Evolutionary conservation across 371 early-diverging fungal genomes (phyloP).

Genomic region (Mucor ambiguus): DNA sequence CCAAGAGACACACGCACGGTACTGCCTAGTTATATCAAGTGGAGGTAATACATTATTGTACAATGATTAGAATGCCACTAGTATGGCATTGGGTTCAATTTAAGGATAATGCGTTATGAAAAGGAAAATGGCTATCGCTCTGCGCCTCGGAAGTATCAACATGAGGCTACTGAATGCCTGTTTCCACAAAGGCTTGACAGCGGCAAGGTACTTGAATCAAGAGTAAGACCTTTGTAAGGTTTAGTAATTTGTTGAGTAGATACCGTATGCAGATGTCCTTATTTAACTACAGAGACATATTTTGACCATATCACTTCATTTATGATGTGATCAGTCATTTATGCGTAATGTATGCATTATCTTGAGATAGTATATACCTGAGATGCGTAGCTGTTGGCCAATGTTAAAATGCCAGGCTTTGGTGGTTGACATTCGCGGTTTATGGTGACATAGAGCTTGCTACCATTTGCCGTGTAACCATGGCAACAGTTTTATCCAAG

Average conservation of each 20-base stretch:
- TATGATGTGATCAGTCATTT: too few species aligned
- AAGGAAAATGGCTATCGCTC: background rate
- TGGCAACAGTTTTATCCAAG: background rate
- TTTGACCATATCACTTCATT: background rate
- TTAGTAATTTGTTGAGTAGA: background rate
- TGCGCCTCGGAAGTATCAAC: background rate
- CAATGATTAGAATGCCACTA: background rate
- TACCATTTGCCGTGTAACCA: background rate
- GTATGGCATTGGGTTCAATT: background rate
- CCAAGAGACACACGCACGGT: too few species aligned
- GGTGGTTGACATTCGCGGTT: background rate
- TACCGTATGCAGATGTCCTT: background rate
- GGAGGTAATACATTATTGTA: too few species aligned
- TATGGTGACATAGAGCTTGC: background rate
- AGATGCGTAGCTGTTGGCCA: background rate
- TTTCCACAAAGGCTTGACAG: background rate
- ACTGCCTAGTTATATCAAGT: too few species aligned
- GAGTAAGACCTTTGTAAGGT: background rate
- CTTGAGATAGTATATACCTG: background rate
- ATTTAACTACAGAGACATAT: background rate
- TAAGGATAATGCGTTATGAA: background rate
- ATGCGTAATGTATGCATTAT: background rate
- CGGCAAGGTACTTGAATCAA: background rate
- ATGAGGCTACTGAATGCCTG: background rate
- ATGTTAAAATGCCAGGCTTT: background rate